These are phyloP conservation scores for Boeremia lycopersici DNA, from an alignment of 2,329 filamentous ascomycete genomes.

Conservation along the genomic window DNA sequence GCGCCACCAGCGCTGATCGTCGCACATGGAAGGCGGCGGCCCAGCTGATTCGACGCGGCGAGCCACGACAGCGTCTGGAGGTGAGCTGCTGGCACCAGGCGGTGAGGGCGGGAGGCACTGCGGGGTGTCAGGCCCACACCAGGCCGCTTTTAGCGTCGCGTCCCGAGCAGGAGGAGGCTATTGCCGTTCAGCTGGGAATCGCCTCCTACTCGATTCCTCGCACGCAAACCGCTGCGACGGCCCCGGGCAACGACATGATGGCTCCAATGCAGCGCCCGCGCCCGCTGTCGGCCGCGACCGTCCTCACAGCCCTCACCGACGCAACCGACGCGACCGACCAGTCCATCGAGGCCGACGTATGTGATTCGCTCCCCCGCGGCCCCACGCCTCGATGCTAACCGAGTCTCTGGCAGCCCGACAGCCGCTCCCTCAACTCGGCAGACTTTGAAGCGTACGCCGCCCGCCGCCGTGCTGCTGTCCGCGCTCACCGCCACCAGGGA, in stretches of 20 bases:
- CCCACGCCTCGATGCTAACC: conserved; percentile 25
- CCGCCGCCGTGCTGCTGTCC: not conserved
- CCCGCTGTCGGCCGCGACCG: conserved; percentile 14
- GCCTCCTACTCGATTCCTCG: conserved; percentile 12
- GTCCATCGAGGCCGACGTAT: conserved; percentile 13
- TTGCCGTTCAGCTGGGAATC: conserved; percentile 15
- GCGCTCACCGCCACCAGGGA: conserved; percentile 37
- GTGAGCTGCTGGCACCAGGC: conserved; percentile 6
- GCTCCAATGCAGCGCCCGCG: conserved; percentile 1
- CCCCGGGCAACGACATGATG: conserved; percentile 7
- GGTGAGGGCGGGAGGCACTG: conserved; percentile 7
- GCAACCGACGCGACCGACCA: not conserved
- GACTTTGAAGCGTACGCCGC: conserved; percentile 42
- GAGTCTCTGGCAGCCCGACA: conserved; percentile 35
- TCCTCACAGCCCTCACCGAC: not conserved
- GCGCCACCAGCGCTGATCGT: not conserved
- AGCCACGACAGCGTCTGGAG: conserved; percentile 1
- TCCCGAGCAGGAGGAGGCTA: too few relatives aligned
- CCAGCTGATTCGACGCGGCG: conserved; percentile 10
- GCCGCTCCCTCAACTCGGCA: conserved; percentile 34
- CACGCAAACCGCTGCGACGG: conserved; percentile 2
- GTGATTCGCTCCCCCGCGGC: conserved; percentile 11
- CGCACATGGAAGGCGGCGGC: not conserved
- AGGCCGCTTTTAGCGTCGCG: conserved; percentile 7
- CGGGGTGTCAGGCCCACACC: conserved; percentile 8